Base-by-base conservation (phyloP, 1,284 basidiomycete genomes). In the Rhodotorula sp. region DNA sequence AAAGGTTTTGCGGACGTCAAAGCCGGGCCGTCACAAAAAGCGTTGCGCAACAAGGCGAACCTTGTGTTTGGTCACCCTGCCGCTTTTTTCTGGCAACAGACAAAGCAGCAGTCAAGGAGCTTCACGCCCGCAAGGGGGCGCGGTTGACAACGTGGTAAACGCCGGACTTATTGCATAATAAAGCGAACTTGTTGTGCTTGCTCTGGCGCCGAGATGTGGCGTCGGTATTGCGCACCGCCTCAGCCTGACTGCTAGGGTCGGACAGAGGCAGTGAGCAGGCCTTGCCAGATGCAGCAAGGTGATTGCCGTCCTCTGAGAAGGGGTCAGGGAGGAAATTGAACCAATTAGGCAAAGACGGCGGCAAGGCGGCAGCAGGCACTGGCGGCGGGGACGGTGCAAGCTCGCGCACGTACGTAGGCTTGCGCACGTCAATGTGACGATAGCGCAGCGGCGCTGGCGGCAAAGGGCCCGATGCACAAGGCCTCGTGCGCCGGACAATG, bases 21-120 rank as follows among this genome's bases (percentile, higher is more conserved):
- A 3, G 46, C 46, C 46, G 7, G 17, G 46, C 4, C 46, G 17
- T 17, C 8, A 7, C 17, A 17, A 46, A 17, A 46, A 46, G 17
- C 46, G 13, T 17, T 46, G 7, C 13, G 46, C 84, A 0, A 85
- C 82, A 0, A 85, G 78, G 0, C 79, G 64, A 0, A 82, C 84
- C 61, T 85, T 86, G 46, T 46, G 3, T 3, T 17, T 17, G 13
- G 46, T 46, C 13, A 46, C 46, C 13, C 46, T 13, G 13, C 46
- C 46, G 17, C 46, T 7, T 46, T 46, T 2, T 46, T 4, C 13
- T 17, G 46, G 46, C 17, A 17, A 17, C 8, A 7, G 9, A 46
- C 46, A 46, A 46, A 46, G 17, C 46, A 46, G 46, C 46, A 46
- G 13, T 5, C 42, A 46, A 46, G 46, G 46, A 46, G 13, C 7